Conservation (phyloP, 2,329 filamentous ascomycete species). For the Graphilbum fragrans region DNA sequence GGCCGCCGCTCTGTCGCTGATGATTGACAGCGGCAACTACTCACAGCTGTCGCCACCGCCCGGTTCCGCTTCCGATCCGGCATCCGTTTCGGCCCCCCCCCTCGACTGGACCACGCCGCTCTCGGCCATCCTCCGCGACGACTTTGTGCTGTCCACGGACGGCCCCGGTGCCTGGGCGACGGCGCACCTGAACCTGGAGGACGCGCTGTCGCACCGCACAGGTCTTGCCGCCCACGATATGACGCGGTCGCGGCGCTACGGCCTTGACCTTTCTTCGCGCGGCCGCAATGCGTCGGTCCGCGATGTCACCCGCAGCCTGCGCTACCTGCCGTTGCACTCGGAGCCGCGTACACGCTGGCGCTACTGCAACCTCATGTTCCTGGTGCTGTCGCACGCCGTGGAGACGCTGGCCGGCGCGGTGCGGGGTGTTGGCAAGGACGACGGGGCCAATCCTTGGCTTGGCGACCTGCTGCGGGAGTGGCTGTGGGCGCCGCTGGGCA, state of each 20-base stretch:
- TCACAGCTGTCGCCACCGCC: conserved; percentile 6
- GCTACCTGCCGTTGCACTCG: conserved; percentile 27
- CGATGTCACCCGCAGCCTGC: conserved; percentile 25
- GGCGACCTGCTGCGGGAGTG: conserved; percentile 23
- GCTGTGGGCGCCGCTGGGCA: conserved; percentile 31
- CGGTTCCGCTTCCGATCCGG: conserved; percentile 6
- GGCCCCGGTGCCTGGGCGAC: conserved; percentile 23
- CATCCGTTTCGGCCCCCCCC: neutral
- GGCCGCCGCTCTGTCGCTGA: conserved; percentile 32
- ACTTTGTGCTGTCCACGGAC: conserved; percentile 32
- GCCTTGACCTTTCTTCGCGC: conserved; percentile 17
- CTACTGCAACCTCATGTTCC: conserved; percentile 42
- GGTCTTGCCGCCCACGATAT: conserved; percentile 33
- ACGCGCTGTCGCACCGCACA: conserved; percentile 37
- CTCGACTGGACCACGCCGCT: conserved; percentile 34
- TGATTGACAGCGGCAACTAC: conserved; percentile 31
- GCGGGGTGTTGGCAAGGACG: no score
- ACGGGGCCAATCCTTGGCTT: conserved; percentile 14
- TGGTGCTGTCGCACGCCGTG: conserved; percentile 30
- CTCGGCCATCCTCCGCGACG: conserved; percentile 30
- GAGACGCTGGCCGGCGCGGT: conserved; percentile 23
- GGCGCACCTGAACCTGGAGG: conserved; percentile 36
- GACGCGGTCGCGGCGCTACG: conserved; percentile 15
- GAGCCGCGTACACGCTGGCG: conserved; percentile 28
- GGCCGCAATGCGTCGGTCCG: conserved; percentile 20